phyloP scores from a whole-genome alignment of 352 stramenopile genomes.

The Phytophthora sansomeana region DNA sequence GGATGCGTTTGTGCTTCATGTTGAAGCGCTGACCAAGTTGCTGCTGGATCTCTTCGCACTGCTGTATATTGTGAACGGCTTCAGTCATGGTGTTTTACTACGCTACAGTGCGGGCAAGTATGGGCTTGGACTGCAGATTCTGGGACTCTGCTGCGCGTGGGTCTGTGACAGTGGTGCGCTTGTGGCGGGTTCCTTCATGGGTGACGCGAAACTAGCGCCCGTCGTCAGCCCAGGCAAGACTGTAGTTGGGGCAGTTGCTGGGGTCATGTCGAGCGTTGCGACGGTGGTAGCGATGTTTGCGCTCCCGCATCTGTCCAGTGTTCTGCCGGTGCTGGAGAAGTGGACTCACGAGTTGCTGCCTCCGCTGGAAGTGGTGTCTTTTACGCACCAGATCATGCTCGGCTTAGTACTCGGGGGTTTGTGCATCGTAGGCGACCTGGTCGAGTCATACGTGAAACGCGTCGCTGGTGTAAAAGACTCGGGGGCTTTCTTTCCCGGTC shows the following conservation, averaged over 20 bases:
- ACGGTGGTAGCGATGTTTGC: constrained; percentile 60
- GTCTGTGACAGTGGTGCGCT: constrained; percentile 75
- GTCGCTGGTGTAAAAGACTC: constrained; percentile 78
- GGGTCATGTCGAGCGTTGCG: constrained; percentile 53
- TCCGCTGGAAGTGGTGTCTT: constrained; percentile 31
- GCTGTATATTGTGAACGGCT: constrained; percentile 66
- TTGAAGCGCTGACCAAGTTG: constrained; percentile 37
- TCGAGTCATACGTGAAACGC: constrained; percentile 79
- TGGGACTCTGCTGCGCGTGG: constrained; percentile 71
- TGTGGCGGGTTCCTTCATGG: constrained; percentile 60
- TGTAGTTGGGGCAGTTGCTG: constrained; percentile 56
- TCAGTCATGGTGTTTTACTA: constrained; percentile 70
- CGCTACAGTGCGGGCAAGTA: constrained; percentile 53
- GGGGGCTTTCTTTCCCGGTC: constrained; percentile 73
- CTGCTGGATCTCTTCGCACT: constrained; percentile 68
- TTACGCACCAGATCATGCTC: constrained; percentile 52
- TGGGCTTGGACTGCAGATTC: constrained; percentile 67
- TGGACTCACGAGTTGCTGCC: constrained; percentile 40
- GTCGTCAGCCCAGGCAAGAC: constrained; percentile 80
- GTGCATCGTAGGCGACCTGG: constrained; percentile 70
- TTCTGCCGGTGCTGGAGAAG: constrained; percentile 14
- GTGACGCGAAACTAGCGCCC: constrained; percentile 65
- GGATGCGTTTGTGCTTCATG: constrained; percentile 3
- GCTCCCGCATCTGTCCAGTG: constrained; percentile 26
- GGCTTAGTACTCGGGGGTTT: constrained; percentile 58